Evolutionary conservation across 305 asterid species (phyloP).

Genomic region (Rubia peregrina): DNA sequence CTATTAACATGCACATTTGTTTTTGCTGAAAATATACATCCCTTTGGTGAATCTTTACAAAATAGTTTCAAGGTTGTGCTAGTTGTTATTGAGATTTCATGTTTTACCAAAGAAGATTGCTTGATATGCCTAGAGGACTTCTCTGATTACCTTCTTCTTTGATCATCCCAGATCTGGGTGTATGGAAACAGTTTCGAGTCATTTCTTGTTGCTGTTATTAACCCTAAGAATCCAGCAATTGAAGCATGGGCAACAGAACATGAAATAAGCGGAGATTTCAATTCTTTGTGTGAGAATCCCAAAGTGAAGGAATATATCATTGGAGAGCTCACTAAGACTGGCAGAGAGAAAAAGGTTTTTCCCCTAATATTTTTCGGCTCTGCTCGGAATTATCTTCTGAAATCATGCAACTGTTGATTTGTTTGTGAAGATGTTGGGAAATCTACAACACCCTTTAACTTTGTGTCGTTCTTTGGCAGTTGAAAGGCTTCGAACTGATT

Average conservation of each 20-base stretch:
- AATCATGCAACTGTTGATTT: neutral
- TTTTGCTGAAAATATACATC: neutral
- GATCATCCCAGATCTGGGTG: constrained; percentile 62
- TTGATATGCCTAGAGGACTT: neutral
- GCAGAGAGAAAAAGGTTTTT: constrained; percentile 65
- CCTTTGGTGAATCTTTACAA: neutral
- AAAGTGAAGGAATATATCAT: constrained; percentile 45
- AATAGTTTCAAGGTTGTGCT: too few relatives aligned
- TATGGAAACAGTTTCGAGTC: constrained; percentile 79
- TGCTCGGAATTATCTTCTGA: constrained; percentile 6
- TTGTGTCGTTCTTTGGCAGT: constrained; percentile 27
- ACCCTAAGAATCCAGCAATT: constrained; percentile 54
- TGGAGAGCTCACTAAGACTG: constrained; percentile 49
- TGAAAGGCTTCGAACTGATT: constrained; percentile 76
- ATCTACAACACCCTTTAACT: constrained; percentile 40
- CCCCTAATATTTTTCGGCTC: constrained; percentile 3
- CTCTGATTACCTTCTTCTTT: neutral
- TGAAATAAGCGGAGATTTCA: constrained; percentile 38
- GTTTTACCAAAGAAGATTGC: neutral
- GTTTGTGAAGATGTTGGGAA: neutral
- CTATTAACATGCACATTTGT: neutral
- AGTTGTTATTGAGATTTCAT: too few relatives aligned
- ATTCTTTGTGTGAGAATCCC: constrained; percentile 42
- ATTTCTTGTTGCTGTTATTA: constrained; percentile 71
- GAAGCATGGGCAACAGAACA: constrained; percentile 58